Evolutionary conservation across 2,329 filamentous ascomycete species (phyloP), one percentile per base, ranked within the genome.

Genomic region (Xylariaceae sp.): DNA sequence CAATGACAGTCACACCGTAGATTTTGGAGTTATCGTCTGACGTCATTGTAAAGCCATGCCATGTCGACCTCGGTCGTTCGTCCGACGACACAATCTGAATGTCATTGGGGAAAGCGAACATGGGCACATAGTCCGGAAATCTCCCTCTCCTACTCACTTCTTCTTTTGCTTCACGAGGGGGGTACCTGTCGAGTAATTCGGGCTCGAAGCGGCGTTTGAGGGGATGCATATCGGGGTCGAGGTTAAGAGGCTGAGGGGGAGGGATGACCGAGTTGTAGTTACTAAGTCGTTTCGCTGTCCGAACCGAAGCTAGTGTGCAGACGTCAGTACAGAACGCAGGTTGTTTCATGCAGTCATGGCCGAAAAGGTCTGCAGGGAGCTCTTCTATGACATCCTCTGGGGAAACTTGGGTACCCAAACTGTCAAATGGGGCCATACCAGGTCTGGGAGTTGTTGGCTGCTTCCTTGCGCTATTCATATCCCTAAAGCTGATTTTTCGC

Each of bases 21-120:
- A 97, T 80, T 70, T 94, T 96, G 50, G 91, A 89, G 65, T 91
- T 93, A 69, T 97, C 92, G 50, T 90, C 89, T 18, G 88, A 89
- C 2, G 94, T 99, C 94, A 99, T 97, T 58, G 91, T 92, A 69
- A 99, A 99, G 42, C 94, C 94, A 73, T 99, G 94, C 94, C 94
- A 99, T 20, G 92, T 97, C n/a, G 94, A 93, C 57, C 92, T 83
- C 1, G 94, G 94, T 57, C 92, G 83, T 70, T 96, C 91, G 67
- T 99, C 94, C 1, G 92, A 92, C 1, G 94, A 97, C 8, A 97
- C 91, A 46, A 99, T 94, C 59, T 92, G 92, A 64, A 99, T 94
- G 71, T 99, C 94, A 72, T 97, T 97, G 39, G 94, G 94, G 66
- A 97, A 99, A 48, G 94, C 92, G 73, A 99, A 99, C 94, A 99